Evolutionary conservation across 345 rosid species (phyloP), one percentile per base, ranked within the genome.

Genomic region (Lagerstroemia speciosa): DNA sequence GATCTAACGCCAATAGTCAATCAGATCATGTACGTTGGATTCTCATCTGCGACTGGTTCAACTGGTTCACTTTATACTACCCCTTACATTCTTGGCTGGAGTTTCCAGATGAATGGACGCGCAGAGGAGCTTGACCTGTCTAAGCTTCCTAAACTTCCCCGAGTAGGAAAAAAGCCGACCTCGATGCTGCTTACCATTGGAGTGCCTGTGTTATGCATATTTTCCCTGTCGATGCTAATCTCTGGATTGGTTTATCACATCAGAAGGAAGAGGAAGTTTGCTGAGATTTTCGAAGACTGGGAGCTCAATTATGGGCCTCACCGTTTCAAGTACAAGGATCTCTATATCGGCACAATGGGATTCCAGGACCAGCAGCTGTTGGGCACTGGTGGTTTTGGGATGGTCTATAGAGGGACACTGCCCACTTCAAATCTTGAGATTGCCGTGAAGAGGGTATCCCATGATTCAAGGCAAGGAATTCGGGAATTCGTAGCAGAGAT

Each of bases 281-380:
- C 90, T 2, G 97, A 91, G 50, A 85, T 70, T 74, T 76, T 86
- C 1, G 97, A 88, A 26, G 90, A 86, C n/a, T 88, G 97, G 97
- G 97, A 88, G 67, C 76, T 64, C 3, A 85, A 81, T 34, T 82
- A 55, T 20, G 32, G 92, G 14, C 84, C 85, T 17, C 89, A 86
- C 6, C 74, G 92, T 48, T 90, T 81, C 72, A 75, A 79, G 30
- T 88, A 70, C 83, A 88, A 82, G 62, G 90, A 90, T 67, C 77
- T 90, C 26, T 88, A 87, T 26, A 50, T 64, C 8, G 90, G 91
- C 4, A 84, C 93, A 0, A 85, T 77, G 76, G 93, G 91, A 2
- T 90, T 90, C 53, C 82, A 65, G 65, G 90, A 86, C 19, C 82
- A 71, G 52, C 89, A 80, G 52, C 60, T 86, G 22, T 46, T 90